phyloP scores from a whole-genome alignment of 192 early-diverging fungal species.

The Umbelopsis vinacea region DNA sequence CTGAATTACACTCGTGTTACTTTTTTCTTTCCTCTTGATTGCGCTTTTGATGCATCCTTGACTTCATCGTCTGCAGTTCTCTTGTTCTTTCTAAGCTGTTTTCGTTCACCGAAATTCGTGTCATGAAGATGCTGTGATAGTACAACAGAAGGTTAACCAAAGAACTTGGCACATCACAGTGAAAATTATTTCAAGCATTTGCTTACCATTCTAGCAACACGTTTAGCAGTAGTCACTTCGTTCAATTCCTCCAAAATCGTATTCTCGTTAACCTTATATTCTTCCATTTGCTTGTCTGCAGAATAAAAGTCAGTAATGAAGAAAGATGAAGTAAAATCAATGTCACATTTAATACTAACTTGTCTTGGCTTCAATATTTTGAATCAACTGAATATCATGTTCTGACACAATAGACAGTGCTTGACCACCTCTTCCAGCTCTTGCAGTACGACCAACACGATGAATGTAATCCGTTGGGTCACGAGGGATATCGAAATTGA shows the following conservation, averaged over 20 bases:
- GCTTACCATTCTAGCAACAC: slow-evolving; percentile 83
- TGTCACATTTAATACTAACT: slow-evolving; percentile 44
- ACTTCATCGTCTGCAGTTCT: slow-evolving; percentile 5
- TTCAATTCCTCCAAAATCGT: slow-evolving; percentile 84
- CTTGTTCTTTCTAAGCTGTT: slow-evolving; percentile 68
- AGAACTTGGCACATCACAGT: background rate
- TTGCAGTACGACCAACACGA: slow-evolving; percentile 96
- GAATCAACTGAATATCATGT: slow-evolving; percentile 83
- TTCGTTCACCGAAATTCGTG: slow-evolving; percentile 53
- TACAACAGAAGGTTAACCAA: background rate
- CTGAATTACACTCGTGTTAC: background rate
- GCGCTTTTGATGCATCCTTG: background rate
- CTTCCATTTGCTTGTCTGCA: slow-evolving; percentile 78
- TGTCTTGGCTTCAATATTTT: slow-evolving; percentile 88
- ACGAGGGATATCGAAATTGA: slow-evolving; percentile 96
- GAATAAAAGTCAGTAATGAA: background rate
- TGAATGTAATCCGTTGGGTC: slow-evolving; percentile 98
- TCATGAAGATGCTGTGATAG: slow-evolving; percentile 52
- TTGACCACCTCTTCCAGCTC: slow-evolving; percentile 91
- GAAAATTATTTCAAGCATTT: background rate
- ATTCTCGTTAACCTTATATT: slow-evolving; percentile 78
- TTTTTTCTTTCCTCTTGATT: background rate
- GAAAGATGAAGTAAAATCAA: background rate
- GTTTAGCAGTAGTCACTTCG: slow-evolving; percentile 85
- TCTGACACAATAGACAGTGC: slow-evolving; percentile 88